Percentiles rank a stretch among this genome's conserved stretches.
These are phyloP conservation scores for Colletotrichum sp. DNA, from an alignment of 2,329 filamentous ascomycete genomes.

Conservation along the genomic window DNA sequence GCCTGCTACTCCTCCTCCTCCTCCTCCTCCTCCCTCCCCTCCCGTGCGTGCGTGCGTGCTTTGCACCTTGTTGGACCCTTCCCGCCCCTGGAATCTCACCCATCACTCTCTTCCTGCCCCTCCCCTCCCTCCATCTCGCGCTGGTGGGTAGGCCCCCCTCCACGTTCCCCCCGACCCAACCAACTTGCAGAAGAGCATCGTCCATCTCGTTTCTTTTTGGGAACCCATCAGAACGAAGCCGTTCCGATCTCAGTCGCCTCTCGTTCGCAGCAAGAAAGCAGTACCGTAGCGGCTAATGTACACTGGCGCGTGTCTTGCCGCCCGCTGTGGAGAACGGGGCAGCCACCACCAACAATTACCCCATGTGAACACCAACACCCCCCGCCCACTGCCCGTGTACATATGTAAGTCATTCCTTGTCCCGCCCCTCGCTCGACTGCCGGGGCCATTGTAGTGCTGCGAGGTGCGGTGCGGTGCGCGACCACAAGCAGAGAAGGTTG, in stretches of 20 bases:
- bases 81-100: neutral
- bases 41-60: neutral
- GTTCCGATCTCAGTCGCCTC: conserved; percentile 8
- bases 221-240: neutral
- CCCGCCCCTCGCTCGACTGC: neutral
- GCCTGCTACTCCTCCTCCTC: neutral
- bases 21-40: neutral
- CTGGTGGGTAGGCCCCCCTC: neutral
- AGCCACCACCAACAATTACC: neutral
- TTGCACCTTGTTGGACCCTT: neutral
- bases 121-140: conserved; percentile 14
- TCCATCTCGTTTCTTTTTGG: conserved; percentile 16
- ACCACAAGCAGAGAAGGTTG: neutral
- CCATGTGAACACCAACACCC: neutral
- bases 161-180: neutral
- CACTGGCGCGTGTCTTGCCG: conserved; percentile 12
- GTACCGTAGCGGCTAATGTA: conserved; percentile 3
- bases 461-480: neutral
- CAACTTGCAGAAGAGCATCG: conserved; percentile 17
- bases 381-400: neutral
- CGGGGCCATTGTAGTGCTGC: neutral
- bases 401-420: conserved; percentile 22
- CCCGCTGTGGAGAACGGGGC: conserved; percentile 14
- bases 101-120: neutral
- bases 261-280: neutral